Evolutionary conservation across 2,329 filamentous ascomycete species (phyloP), one percentile per base, ranked within the genome.

Genomic region (Pseudogymnoascus sp.): DNA sequence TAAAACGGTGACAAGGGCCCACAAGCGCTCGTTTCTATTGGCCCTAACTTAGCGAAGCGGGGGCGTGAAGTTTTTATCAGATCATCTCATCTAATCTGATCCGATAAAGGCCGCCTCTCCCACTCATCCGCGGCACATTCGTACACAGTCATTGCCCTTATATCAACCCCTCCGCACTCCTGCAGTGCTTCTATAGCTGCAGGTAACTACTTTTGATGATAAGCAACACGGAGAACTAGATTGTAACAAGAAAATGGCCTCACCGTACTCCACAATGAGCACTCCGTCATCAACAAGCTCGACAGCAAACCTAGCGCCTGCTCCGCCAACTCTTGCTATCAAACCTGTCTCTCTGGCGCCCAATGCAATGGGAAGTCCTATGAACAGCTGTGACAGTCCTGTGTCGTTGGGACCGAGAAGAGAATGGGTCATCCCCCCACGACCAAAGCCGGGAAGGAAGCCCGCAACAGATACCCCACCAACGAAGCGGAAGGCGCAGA

Each of bases 401-500:
- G 76, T 61, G 79, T 81, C 61, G 85, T 93, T 74, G 93, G 58
- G 58, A 18, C 58, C 90, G 37, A 89, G 84, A 69, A 93, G 88
- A 75, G 89, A 93, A 84, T 95, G 90, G 90, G 83, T 93, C 23
- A 87, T 95, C 49, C 90, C 90, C 23, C 90, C 90, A 28, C 83
- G 90, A 65, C 90, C 90, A 55, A 93, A 93, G 80, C 93, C 95
- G 21, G 93, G 93, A 59, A 87, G 93, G 69, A 97, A 97, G 81
- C 93, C 93, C 2, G 91, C 91, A 55, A 96, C 91, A 37, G 93
- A 97, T 72, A 96, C 93, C 61, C 92, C 93, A 12, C 90, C 90
- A 1, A 96, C 92, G 45, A 96, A 96, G 78, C 86, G 95, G 67
- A 96, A 97, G 79, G 90, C 91, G 1, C 95, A 97, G 78, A 97